phyloP scores from a whole-genome alignment of 2,329 filamentous ascomycete genomes.

The Neonectria magnoliae region DNA sequence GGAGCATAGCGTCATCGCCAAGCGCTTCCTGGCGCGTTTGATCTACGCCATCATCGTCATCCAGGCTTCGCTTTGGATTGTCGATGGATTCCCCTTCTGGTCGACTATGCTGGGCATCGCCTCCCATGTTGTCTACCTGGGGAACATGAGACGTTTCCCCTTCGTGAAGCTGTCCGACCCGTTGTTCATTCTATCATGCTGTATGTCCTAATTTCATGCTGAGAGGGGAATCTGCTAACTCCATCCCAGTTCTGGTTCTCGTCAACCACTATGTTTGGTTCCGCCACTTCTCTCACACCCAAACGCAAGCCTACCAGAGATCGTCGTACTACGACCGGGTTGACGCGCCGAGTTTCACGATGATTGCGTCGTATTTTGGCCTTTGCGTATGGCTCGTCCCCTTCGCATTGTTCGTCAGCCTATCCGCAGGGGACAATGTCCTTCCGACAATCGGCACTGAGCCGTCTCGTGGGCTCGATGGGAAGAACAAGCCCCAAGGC shows the following conservation, averaged over 20 bases:
- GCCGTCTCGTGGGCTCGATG: slow-evolving; percentile 57
- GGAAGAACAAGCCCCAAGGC: slow-evolving; percentile 66
- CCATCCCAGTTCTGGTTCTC: slow-evolving; percentile 76
- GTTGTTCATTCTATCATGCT: slow-evolving; percentile 83
- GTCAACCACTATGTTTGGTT: slow-evolving; percentile 97
- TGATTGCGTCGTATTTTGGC: slow-evolving; percentile 96
- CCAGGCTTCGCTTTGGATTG: slow-evolving; percentile 77
- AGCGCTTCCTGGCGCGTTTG: slow-evolving; percentile 83
- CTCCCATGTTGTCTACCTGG: slow-evolving; percentile 86
- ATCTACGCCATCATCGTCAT: slow-evolving; percentile 84
- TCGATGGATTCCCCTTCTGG: slow-evolving; percentile 87
- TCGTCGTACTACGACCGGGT: slow-evolving; percentile 71
- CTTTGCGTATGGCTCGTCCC: slow-evolving; percentile 97
- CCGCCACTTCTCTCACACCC: slow-evolving; percentile 80
- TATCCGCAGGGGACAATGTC: slow-evolving; percentile 95
- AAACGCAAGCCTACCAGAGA: slow-evolving; percentile 66
- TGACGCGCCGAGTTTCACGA: slow-evolving; percentile 83
- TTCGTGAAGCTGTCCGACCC: slow-evolving; percentile 89
- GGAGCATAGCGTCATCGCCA: slow-evolving; percentile 93
- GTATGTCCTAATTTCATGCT: slow-evolving; percentile 58
- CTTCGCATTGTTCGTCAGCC: slow-evolving; percentile 92
- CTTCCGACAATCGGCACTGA: slow-evolving; percentile 87
- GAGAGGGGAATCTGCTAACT: slow-evolving; percentile 19
- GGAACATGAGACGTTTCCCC: slow-evolving; percentile 80
- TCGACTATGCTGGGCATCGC: slow-evolving; percentile 79